Percentiles rank a stretch among this genome's conserved stretches.
Evolutionary conservation across 176 grass and related monocot genomes (phyloP).

Genomic region (Oryza rufipogon): DNA sequence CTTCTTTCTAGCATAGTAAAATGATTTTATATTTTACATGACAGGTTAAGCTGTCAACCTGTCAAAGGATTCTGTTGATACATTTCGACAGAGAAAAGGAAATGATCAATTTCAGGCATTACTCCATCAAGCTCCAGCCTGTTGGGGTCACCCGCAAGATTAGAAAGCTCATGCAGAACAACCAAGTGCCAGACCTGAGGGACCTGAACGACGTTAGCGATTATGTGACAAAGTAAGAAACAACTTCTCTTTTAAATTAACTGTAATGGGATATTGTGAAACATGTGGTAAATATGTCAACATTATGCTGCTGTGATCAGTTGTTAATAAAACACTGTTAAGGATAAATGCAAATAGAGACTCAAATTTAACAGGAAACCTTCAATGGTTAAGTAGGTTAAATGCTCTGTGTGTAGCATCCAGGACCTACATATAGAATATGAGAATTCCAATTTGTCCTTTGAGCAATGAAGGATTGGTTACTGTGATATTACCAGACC

Average conservation of each 20-base stretch:
- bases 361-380: background rate
- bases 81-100: slow-evolving; percentile 61
- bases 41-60: slow-evolving; percentile 61
- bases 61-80: slow-evolving; percentile 58
- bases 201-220: slow-evolving; percentile 67
- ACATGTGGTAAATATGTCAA: background rate
- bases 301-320: background rate
- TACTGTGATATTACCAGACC: too few relatives aligned
- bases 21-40: background rate
- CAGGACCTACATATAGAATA: background rate
- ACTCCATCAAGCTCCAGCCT: slow-evolving; percentile 68
- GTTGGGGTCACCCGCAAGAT: slow-evolving; percentile 65
- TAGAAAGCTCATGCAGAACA: slow-evolving; percentile 65
- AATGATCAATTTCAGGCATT: slow-evolving; percentile 62
- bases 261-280: background rate
- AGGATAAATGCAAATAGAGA: background rate
- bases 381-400: background rate
- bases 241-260: background rate
- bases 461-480: too few relatives aligned
- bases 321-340: background rate
- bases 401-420: background rate
- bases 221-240: slow-evolving; percentile 69
- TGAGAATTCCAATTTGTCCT: background rate
- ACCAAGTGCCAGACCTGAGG: slow-evolving; percentile 64
- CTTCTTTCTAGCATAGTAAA: background rate